A percentile compares a stretch with the other conserved stretches of the same genome.
phyloP scores from a whole-genome alignment of 75 land plant species.

The Pinus taeda region DNA sequence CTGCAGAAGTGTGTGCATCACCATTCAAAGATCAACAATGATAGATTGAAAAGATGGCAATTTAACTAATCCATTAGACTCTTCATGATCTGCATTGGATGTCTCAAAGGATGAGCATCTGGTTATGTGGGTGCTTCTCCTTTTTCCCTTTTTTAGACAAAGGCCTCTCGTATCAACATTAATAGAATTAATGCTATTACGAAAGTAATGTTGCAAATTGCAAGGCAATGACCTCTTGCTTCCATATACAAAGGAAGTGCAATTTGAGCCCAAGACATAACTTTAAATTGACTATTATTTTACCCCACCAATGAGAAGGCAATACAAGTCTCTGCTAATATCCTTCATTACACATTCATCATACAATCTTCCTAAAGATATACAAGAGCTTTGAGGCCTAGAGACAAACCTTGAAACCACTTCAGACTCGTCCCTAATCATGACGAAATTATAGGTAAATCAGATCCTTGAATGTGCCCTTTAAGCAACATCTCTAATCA shows the following conservation, averaged over 20 bases:
- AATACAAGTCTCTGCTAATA: neutral
- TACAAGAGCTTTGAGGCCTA: no score
- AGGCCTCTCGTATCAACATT: neutral
- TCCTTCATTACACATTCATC: neutral
- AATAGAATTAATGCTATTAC: no score
- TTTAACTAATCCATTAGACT: slow-evolving; percentile 50
- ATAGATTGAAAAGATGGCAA: slow-evolving; percentile 84
- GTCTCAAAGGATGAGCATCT: slow-evolving; percentile 3
- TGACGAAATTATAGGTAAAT: no score
- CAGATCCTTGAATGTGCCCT: no score
- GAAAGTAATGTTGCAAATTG: neutral
- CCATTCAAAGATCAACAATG: slow-evolving; percentile 92
- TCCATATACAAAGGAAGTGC: neutral
- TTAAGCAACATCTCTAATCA: no score
- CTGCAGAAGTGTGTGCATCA: slow-evolving; percentile 98
- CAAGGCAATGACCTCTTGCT: neutral
- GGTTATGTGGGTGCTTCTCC: neutral
- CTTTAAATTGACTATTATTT: neutral
- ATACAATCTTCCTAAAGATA: neutral
- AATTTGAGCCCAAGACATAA: slow-evolving; percentile 4
- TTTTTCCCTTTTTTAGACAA: neutral
- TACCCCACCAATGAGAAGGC: neutral
- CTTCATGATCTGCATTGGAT: neutral
- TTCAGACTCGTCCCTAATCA: no score
- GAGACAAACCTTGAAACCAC: no score